Conservation (phyloP, 441 rosid genomes). For the Eruca vesicaria region DNA sequence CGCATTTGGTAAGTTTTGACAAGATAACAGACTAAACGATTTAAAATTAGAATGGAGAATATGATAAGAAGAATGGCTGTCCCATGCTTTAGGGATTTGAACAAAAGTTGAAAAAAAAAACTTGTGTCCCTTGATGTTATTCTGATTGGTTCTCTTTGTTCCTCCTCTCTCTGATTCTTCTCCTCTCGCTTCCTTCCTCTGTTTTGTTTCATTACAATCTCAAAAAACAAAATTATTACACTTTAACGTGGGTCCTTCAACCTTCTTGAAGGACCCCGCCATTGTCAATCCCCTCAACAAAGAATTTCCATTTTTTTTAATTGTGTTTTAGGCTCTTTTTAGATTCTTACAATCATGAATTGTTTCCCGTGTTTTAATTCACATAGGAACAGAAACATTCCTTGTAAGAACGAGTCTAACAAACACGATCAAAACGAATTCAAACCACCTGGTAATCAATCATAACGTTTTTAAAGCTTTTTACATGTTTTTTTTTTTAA, state of each 20-base stretch:
- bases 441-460: slow-evolving; percentile 34
- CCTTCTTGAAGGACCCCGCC: slow-evolving; percentile 33
- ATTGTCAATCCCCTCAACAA: neutral
- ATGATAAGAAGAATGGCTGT: slow-evolving; percentile 18
- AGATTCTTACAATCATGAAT: slow-evolving; percentile 38
- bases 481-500: neutral
- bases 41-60: slow-evolving; percentile 13
- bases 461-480: neutral
- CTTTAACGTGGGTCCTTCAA: slow-evolving; percentile 39
- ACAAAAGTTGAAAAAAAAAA: slow-evolving; percentile 24
- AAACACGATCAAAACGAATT: slow-evolving; percentile 14
- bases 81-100: slow-evolving; percentile 30
- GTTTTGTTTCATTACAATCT: slow-evolving; percentile 6
- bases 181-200: neutral
- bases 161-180: neutral
- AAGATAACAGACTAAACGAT: slow-evolving; percentile 9
- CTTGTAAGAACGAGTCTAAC: slow-evolving; percentile 14
- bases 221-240: neutral
- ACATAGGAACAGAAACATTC: slow-evolving; percentile 40
- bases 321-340: neutral
- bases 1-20: neutral
- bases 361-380: slow-evolving; percentile 70
- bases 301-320: neutral
- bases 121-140: neutral
- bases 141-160: neutral